A percentile compares a stretch with the other conserved stretches of the same genome.
Evolutionary conservation across 108 stramenopile genomes (phyloP).

Genomic region (Skeletonema tropicum): DNA sequence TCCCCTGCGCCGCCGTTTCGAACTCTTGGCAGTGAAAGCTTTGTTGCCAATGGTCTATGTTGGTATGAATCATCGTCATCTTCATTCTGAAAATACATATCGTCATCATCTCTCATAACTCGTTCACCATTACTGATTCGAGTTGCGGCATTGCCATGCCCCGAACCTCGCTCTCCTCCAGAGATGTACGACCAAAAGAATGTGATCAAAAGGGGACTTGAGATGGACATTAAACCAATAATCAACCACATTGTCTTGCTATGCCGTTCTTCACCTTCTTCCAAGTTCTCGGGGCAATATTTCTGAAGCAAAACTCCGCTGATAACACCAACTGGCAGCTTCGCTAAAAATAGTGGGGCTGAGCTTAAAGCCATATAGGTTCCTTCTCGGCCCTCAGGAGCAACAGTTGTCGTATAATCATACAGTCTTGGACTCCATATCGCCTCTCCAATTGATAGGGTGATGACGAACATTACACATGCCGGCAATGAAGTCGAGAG

Average conservation of each 20-base stretch:
- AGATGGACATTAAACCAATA: conserved; percentile 64
- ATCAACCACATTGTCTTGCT: conserved; percentile 83
- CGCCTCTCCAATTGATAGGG: conserved; percentile 83
- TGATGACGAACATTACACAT: conserved; percentile 65
- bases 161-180: conserved; percentile 33
- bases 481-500: conserved; percentile 69
- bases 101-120: too few relatives aligned
- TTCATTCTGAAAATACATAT: too few relatives aligned
- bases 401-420: conserved; percentile 79
- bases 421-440: conserved; percentile 81
- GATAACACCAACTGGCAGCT: conserved; percentile 80
- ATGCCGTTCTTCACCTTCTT: conserved; percentile 56
- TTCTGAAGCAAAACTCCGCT: conserved; percentile 68
- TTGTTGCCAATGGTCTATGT: too few relatives aligned
- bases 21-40: conserved; percentile 42
- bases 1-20: not conserved
- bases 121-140: too few relatives aligned
- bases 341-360: conserved; percentile 83
- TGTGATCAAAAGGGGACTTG: conserved; percentile 64
- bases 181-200: conserved; percentile 70
- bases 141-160: too few relatives aligned
- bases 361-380: conserved; percentile 83
- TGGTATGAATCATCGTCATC: too few relatives aligned
- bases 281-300: conserved; percentile 66
- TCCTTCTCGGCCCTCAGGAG: conserved; percentile 78